phyloP scores from a whole-genome alignment of 2,329 filamentous ascomycete species.

The Knoxdaviesia capensis region DNA sequence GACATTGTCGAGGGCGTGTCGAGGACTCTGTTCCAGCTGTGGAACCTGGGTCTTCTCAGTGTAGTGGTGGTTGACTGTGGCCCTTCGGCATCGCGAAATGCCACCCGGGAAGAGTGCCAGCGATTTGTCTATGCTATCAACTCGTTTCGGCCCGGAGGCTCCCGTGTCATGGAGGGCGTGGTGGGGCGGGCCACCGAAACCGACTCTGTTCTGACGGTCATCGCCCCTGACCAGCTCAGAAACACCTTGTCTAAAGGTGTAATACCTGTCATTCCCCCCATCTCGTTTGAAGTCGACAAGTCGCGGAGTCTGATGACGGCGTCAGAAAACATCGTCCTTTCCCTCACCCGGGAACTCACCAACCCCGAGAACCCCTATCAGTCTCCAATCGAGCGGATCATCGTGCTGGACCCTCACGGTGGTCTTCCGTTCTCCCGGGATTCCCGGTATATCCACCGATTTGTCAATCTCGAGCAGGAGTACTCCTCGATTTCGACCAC shows the following conservation, averaged over 20 bases:
- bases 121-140: constrained; percentile 61
- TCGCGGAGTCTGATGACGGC: constrained; percentile 19
- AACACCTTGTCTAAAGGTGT: neutral
- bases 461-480: constrained; percentile 88
- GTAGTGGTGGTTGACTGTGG: constrained; percentile 66
- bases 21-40: constrained; percentile 66
- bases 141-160: constrained; percentile 43
- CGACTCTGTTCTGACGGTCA: too few relatives aligned
- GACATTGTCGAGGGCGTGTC: constrained; percentile 54
- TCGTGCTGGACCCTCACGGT: constrained; percentile 71
- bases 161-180: constrained; percentile 40
- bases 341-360: constrained; percentile 56
- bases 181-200: constrained; percentile 5
- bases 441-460: constrained; percentile 23
- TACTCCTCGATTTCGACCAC: constrained; percentile 48
- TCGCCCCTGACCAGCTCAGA: too few relatives aligned
- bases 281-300: constrained; percentile 21
- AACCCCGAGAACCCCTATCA: constrained; percentile 35
- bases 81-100: constrained; percentile 16
- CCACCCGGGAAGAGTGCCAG: constrained; percentile 42
- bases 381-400: constrained; percentile 56
- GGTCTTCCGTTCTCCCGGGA: constrained; percentile 49
- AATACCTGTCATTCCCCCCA: constrained; percentile 18
- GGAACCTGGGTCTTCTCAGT: constrained; percentile 60
- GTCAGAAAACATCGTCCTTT: constrained; percentile 46